Percentiles rank a stretch among this genome's conserved stretches.
These are phyloP conservation scores for Trichothecium sympodiale DNA, from an alignment of 2,329 filamentous ascomycete species.

Conservation along the genomic window DNA sequence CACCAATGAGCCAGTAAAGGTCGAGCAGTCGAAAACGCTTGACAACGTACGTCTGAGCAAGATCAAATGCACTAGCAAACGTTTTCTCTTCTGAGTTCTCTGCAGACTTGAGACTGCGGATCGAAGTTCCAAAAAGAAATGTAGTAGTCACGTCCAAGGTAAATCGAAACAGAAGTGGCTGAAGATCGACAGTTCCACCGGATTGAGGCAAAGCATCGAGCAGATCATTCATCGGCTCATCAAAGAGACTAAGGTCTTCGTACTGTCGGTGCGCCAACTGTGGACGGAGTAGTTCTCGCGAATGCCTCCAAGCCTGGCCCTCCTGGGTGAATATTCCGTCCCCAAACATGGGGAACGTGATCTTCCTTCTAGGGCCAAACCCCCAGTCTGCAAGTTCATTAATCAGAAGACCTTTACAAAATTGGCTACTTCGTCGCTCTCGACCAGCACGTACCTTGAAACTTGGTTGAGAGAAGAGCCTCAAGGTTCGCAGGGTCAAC, in stretches of 20 bases:
- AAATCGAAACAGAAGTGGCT: conserved; percentile 31
- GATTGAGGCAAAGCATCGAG: not conserved
- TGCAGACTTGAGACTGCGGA: not conserved
- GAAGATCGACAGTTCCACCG: conserved; percentile 22
- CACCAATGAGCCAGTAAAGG: conserved; percentile 5
- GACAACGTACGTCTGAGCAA: conserved; percentile 4
- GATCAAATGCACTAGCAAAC: conserved; percentile 6
- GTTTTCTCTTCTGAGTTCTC: conserved; percentile 1
- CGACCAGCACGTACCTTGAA: not conserved
- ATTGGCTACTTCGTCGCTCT: conserved; percentile 1
- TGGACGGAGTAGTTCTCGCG: conserved; percentile 3
- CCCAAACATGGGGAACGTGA: conserved; percentile 17
- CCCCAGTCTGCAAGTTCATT: not conserved
- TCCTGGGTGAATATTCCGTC: conserved; percentile 10
- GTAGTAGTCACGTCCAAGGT: conserved; percentile 30
- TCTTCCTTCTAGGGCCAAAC: not conserved
- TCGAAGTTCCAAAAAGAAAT: conserved; percentile 29
- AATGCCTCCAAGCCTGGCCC: conserved; percentile 2
- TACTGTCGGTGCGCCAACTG: conserved; percentile 2
- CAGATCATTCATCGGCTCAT: not conserved
- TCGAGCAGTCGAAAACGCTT: conserved; percentile 4
- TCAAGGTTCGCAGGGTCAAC: not conserved
- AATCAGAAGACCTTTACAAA: no score
- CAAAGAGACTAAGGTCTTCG: not conserved
- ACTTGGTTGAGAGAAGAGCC: not conserved